phyloP scores from a whole-genome alignment of 73 alveolate genomes.

The Paramecium bursaria region DNA sequence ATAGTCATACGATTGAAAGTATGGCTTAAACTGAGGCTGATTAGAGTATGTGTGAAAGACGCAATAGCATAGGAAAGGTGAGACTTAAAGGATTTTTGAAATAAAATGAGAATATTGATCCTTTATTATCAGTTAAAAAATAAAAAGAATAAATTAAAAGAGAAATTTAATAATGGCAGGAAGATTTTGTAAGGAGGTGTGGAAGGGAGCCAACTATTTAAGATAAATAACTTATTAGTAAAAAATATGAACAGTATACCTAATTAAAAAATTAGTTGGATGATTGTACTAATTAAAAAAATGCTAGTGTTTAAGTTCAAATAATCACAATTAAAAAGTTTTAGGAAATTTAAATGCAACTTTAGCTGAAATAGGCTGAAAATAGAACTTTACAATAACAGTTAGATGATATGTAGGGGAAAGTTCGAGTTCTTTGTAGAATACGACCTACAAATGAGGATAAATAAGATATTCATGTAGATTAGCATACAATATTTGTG shows the following conservation, averaged over 20 bases:
- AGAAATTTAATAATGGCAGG: slow-evolving; percentile 51
- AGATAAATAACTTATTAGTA: slow-evolving; percentile 35
- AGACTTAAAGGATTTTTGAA: slow-evolving; percentile 9
- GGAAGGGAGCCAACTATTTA: slow-evolving; percentile 33
- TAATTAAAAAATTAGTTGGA: slow-evolving; percentile 9
- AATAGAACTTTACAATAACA: slow-evolving; percentile 79
- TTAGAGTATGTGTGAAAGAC: slow-evolving; percentile 16
- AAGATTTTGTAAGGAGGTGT: background rate
- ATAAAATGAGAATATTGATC: slow-evolving; percentile 8
- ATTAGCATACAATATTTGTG: slow-evolving; percentile 34
- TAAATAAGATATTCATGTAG: slow-evolving; percentile 60
- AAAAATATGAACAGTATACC: slow-evolving; percentile 24
- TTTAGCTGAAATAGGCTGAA: slow-evolving; percentile 51
- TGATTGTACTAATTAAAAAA: slow-evolving; percentile 26
- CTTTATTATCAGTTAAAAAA: too few species aligned
- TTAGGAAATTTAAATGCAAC: background rate
- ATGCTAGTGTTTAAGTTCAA: background rate
- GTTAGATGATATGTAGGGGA: slow-evolving; percentile 94
- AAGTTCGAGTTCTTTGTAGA: slow-evolving; percentile 93
- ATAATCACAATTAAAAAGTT: background rate
- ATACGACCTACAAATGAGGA: slow-evolving; percentile 86
- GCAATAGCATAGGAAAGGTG: background rate
- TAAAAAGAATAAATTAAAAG: slow-evolving; percentile 11
- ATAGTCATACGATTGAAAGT: slow-evolving; percentile 45
- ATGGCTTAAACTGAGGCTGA: slow-evolving; percentile 25